Conservation (phyloP, 441 rosid genomes). For the Francoa sonchifolia region DNA sequence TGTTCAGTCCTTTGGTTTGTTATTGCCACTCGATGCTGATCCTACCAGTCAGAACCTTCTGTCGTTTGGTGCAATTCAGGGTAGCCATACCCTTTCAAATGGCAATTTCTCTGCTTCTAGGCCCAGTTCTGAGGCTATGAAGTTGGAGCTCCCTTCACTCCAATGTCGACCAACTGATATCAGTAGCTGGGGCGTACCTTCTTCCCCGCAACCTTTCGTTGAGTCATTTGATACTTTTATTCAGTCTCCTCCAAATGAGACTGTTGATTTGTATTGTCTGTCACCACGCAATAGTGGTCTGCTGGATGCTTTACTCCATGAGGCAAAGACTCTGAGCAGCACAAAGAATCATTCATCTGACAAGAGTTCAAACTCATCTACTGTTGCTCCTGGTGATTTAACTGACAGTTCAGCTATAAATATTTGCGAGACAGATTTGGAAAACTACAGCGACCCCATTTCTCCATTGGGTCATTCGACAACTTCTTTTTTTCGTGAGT, state of each 20-base stretch:
- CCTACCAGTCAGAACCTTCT: constrained; percentile 28
- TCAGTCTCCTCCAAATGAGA: constrained; percentile 61
- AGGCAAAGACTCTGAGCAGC: constrained; percentile 54
- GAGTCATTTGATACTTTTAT: constrained; percentile 64
- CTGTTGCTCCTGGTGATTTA: constrained; percentile 38
- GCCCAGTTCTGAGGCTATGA: constrained; percentile 64
- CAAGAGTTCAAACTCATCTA: constrained; percentile 57
- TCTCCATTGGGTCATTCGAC: constrained; percentile 55
- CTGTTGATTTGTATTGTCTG: constrained; percentile 35
- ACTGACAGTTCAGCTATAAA: constrained; percentile 41
- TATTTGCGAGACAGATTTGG: constrained; percentile 45
- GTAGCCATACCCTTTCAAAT: constrained; percentile 73
- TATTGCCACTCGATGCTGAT: constrained; percentile 46
- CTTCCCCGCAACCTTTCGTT: constrained; percentile 51
- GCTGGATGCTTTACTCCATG: constrained; percentile 79
- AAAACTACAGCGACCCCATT: constrained; percentile 40
- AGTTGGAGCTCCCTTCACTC: constrained; percentile 99
- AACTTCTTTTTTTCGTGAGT: constrained; percentile 45
- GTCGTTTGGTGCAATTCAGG: constrained; percentile 44
- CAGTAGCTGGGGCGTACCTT: constrained; percentile 57
- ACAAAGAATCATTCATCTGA: constrained; percentile 57
- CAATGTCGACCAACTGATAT: constrained; percentile 73
- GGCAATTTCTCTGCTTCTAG: constrained; percentile 83
- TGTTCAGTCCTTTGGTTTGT: constrained; percentile 31
- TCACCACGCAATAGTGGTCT: constrained; percentile 81